phyloP scores from a whole-genome alignment of 306 rosid genomes.

The Styphnolobium japonicum region DNA sequence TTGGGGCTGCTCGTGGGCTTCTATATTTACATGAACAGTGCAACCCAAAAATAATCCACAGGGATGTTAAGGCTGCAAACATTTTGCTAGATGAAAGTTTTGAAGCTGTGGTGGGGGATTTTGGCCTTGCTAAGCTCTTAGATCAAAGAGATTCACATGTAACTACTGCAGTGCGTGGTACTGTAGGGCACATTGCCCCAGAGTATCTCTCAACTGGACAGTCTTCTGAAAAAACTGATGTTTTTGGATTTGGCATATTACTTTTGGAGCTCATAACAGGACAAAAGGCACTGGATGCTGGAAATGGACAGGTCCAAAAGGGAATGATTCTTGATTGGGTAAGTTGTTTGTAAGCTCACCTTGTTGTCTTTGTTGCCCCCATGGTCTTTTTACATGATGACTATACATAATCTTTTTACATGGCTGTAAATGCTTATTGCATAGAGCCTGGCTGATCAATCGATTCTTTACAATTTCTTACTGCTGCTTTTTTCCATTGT shows the following conservation, averaged over 20 bases:
- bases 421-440: too few relatives aligned
- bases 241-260: constrained; percentile 89
- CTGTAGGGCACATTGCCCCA: constrained; percentile 93
- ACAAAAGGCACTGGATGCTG: constrained; percentile 85
- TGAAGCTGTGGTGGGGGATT: constrained; percentile 98
- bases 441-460: neutral
- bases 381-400: neutral
- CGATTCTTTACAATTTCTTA: neutral
- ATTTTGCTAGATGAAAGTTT: constrained; percentile 86
- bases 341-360: neutral
- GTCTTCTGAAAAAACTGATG: constrained; percentile 93
- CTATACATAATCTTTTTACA: neutral
- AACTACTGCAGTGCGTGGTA: constrained; percentile 95
- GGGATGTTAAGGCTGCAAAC: constrained; percentile 99
- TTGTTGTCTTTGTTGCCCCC: neutral
- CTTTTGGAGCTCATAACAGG: constrained; percentile 94
- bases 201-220: constrained; percentile 96
- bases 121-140: constrained; percentile 92
- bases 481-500: neutral
- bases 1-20: constrained; percentile 92
- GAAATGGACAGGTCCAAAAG: constrained; percentile 83
- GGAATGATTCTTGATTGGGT: constrained; percentile 99
- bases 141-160: constrained; percentile 96
- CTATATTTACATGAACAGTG: constrained; percentile 91
- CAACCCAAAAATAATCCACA: constrained; percentile 88